Conservation (phyloP, 345 rosid species). For the Barbarea vulgaris region DNA sequence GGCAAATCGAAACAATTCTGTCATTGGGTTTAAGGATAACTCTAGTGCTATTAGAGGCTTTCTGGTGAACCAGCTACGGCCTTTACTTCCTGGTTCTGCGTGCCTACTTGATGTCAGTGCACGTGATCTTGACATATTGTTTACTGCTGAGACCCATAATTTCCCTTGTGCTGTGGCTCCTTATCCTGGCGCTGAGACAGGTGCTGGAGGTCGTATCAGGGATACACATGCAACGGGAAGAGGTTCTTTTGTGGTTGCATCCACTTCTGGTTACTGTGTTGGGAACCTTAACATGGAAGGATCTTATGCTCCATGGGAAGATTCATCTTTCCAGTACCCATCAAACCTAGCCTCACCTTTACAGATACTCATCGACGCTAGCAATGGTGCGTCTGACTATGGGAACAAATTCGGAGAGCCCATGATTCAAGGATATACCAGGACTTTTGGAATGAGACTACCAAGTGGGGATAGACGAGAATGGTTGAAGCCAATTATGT, state of each 20-base stretch:
- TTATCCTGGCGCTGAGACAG: constrained; percentile 97
- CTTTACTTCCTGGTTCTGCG: constrained; percentile 67
- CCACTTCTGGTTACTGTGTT: constrained; percentile 88
- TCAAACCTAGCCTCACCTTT: constrained; percentile 82
- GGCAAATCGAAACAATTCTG: constrained; percentile 82
- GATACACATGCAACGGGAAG: constrained; percentile 98
- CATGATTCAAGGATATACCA: constrained; percentile 84
- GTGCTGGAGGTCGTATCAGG: constrained; percentile 95
- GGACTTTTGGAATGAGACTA: constrained; percentile 92
- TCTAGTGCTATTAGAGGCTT: constrained; percentile 95
- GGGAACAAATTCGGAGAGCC: constrained; percentile 98
- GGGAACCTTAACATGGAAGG: constrained; percentile 86
- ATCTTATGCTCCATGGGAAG: constrained; percentile 92
- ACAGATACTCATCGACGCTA: constrained; percentile 86
- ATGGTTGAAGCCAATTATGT: constrained; percentile 99
- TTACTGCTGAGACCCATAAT: constrained; percentile 96
- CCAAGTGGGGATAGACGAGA: constrained; percentile 94
- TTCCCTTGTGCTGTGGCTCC: constrained; percentile 99
- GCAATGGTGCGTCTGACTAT: constrained; percentile 96
- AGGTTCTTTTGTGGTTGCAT: constrained; percentile 86
- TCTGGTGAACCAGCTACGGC: constrained; percentile 66
- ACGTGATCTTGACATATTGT: constrained; percentile 75
- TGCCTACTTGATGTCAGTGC: constrained; percentile 54
- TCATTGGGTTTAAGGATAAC: constrained; percentile 91
- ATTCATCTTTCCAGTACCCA: constrained; percentile 72